A percentile compares a stretch with the other conserved stretches of the same genome.
These are phyloP conservation scores for Rhodotorula sp. DNA, from an alignment of 1,284 basidiomycete species.

Conservation along the genomic window DNA sequence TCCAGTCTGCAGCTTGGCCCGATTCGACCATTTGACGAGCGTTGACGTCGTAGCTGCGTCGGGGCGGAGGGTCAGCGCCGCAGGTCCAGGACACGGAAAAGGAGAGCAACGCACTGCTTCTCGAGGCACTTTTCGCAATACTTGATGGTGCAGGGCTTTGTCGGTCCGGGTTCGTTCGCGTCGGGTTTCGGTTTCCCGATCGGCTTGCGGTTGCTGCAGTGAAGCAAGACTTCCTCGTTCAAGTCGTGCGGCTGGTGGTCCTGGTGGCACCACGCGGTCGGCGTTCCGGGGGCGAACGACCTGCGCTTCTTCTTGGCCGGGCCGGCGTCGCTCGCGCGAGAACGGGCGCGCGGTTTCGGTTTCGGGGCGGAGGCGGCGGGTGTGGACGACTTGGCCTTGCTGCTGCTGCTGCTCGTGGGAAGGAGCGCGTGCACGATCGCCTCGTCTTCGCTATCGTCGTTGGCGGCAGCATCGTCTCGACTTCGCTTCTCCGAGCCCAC, in stretches of 20 bases:
- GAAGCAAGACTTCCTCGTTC: conserved; percentile 2
- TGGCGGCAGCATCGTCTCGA: too few relatives aligned
- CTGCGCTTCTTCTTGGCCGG: conserved; percentile 18
- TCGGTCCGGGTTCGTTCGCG: background rate
- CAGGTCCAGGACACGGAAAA: background rate
- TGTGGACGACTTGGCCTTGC: background rate
- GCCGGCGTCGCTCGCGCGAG: background rate
- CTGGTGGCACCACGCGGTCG: conserved; percentile 32
- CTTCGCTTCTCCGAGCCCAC: too few relatives aligned
- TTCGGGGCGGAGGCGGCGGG: background rate
- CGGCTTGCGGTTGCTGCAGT: conserved; percentile 12
- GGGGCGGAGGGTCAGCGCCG: background rate
- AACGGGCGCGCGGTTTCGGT: background rate
- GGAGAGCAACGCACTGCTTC: conserved; percentile 1
- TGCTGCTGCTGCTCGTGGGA: background rate
- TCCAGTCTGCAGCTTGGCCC: conserved; percentile 9
- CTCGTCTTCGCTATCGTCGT: background rate
- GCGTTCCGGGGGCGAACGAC: conserved; percentile 2
- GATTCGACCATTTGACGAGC: background rate
- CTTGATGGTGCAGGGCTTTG: conserved; percentile 4
- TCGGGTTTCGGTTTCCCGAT: conserved; percentile 3
- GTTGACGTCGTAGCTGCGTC: conserved; percentile 10
- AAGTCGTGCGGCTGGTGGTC: conserved; percentile 16
- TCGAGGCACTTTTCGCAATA: conserved; percentile 20
- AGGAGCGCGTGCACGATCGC: background rate